A percentile compares a stretch with the other conserved stretches of the same genome.
Conservation (phyloP, 306 rosid species). For the Cucurbita ficifolia region DNA sequence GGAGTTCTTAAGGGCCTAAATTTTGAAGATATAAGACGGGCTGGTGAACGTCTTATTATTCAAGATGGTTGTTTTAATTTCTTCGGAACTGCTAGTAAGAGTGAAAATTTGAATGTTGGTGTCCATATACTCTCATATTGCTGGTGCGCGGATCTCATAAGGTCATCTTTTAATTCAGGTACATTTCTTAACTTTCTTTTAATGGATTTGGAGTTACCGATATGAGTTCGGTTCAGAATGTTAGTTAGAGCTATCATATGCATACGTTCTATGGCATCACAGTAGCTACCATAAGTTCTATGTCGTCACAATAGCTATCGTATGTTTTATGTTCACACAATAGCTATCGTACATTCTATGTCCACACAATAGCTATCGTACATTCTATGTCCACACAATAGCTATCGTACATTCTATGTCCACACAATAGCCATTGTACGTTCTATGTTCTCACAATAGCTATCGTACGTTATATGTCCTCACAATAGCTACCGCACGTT, state of each 20-base stretch:
- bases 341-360: neutral
- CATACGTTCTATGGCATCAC: neutral
- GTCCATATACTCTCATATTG: conserved; percentile 90
- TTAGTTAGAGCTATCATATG: neutral
- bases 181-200: conserved; percentile 13
- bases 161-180: conserved; percentile 84
- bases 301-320: too few relatives aligned
- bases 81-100: conserved; percentile 45
- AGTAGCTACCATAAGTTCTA: neutral
- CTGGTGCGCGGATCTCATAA: conserved; percentile 96
- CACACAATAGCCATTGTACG: neutral
- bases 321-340: neutral
- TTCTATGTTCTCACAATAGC: neutral
- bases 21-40: conserved; percentile 77
- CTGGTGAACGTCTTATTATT: conserved; percentile 81
- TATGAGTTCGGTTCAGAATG: neutral
- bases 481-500: too few relatives aligned
- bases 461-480: too few relatives aligned
- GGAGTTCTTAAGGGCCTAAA: conserved; percentile 85
- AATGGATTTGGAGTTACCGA: neutral
- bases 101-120: conserved; percentile 47
- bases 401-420: neutral
- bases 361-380: too few relatives aligned
- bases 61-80: conserved; percentile 80
- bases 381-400: neutral